phyloP scores from a whole-genome alignment of 129 eudicot genomes.

The Helichrysum umbraculigerum region DNA sequence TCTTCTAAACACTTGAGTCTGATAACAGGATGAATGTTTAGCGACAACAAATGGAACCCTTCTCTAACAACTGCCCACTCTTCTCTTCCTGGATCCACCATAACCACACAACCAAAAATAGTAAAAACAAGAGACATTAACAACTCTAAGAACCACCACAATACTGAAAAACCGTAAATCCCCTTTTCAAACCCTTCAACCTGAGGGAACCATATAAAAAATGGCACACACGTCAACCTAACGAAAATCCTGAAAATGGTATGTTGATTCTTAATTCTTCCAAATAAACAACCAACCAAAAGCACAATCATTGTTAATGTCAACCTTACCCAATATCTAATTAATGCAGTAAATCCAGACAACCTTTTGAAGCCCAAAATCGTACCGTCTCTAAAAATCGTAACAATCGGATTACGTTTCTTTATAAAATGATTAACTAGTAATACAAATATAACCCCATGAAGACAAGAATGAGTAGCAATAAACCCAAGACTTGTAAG shows the following conservation, averaged over 20 bases:
- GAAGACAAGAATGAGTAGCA: constrained; percentile 61
- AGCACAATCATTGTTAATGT: constrained; percentile 50
- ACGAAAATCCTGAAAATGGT: constrained; percentile 65
- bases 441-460: constrained; percentile 62
- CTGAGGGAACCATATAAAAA: constrained; percentile 51
- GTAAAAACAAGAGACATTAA: constrained; percentile 60
- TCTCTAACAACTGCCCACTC: constrained; percentile 66
- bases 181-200: constrained; percentile 61
- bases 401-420: constrained; percentile 36
- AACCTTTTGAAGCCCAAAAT: constrained; percentile 59
- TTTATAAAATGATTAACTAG: constrained; percentile 59
- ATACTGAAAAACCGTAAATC: constrained; percentile 46
- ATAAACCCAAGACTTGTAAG: constrained; percentile 56
- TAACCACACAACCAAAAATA: constrained; percentile 76
- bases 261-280: constrained; percentile 70
- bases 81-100: constrained; percentile 61
- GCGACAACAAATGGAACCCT: constrained; percentile 64
- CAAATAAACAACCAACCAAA: constrained; percentile 58
- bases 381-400: constrained; percentile 52
- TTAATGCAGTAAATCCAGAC: constrained; percentile 40
- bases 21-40: constrained; percentile 52
- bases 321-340: constrained; percentile 69
- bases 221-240: constrained; percentile 84
- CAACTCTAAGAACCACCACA: constrained; percentile 65
- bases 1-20: constrained; percentile 65